Evolutionary conservation across 1,139 yeast genomes (phyloP).

Genomic region (Suhomyces bolitotheri): DNA sequence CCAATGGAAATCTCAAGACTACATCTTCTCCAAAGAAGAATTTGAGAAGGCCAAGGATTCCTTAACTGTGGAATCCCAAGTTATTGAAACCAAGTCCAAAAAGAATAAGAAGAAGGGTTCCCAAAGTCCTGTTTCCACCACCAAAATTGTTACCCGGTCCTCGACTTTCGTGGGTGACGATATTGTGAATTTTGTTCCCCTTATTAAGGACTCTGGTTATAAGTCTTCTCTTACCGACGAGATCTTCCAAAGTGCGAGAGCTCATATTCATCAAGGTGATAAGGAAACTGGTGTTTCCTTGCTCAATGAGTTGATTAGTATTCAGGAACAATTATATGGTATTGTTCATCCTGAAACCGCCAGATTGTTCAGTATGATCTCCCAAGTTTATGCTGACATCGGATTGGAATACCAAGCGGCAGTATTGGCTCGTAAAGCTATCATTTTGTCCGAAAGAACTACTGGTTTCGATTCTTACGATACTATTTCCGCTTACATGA

Average conservation of each 20-base stretch:
- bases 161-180: conserved; percentile 60
- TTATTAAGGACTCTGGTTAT: conserved; percentile 68
- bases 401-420: conserved; percentile 62
- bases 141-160: conserved; percentile 25
- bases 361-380: conserved; percentile 61
- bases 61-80: conserved; percentile 21
- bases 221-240: conserved; percentile 73
- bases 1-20: conserved; percentile 69
- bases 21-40: conserved; percentile 48
- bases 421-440: conserved; percentile 69
- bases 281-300: conserved; percentile 55
- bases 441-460: conserved; percentile 74
- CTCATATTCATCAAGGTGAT: conserved; percentile 45
- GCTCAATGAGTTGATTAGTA: conserved; percentile 66
- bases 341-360: conserved; percentile 79
- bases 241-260: conserved; percentile 69
- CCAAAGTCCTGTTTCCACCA: conserved; percentile 22
- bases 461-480: conserved; percentile 81
- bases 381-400: conserved; percentile 66
- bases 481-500: conserved; percentile 68
- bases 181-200: conserved; percentile 68
- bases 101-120: conserved; percentile 33
- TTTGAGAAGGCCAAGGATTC: conserved; percentile 35
- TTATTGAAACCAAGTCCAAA: conserved; percentile 14
- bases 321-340: conserved; percentile 86